Base-by-base conservation (phyloP, 116 monocot species). In the Dioscorea cayenensis region DNA sequence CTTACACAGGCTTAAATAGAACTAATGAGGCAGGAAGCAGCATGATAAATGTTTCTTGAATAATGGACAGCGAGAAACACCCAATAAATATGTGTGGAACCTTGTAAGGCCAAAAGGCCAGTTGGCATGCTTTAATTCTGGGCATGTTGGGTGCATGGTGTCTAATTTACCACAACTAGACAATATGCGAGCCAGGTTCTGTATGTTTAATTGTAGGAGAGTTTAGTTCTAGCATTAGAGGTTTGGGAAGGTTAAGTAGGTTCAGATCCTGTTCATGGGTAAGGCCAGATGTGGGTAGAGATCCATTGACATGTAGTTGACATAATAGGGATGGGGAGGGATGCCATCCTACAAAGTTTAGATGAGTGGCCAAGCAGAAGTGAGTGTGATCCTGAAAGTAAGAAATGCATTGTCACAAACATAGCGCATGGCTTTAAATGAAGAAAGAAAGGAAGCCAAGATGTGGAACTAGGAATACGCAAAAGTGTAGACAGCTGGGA, bases 141-240 rank as follows among this genome's bases (percentile, higher is more conserved):
- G 88, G 61, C 43, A 51, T 58, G 36, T 72, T 25, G 92, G 92
- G 60, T 89, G 89, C 48, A 76, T 78, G 38, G 82, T 73, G 49
- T 75, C 78, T 20, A 66, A 74, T 51, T 92, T 84, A 65, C 82
- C 78, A n/a, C 63, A 81, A 58, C 73, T 67, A 52, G 66, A 79
- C 68, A 38, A 60, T 48, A 76, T 69, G 38, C 20, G 66, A 51
- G 79, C 83, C 23, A 81, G 64, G 36, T 75, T 76, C 67, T 49
- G 14, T 50, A 55, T 16, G 38, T 77, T 80, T 71, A 69, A 62
- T 22, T 21, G 36, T 28, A 80, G 55, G 61, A 84, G 78, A 29
- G 76, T 82, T 58, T n/a, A 48, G 49, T 66, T 69, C 63, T 13
- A 65, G 63, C 59, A 78, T 28, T 51, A 69, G 72, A 78, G 51